These are phyloP conservation scores for Chlorella ohadii DNA, from an alignment of 139 green algal genomes.

Conservation along the genomic window DNA sequence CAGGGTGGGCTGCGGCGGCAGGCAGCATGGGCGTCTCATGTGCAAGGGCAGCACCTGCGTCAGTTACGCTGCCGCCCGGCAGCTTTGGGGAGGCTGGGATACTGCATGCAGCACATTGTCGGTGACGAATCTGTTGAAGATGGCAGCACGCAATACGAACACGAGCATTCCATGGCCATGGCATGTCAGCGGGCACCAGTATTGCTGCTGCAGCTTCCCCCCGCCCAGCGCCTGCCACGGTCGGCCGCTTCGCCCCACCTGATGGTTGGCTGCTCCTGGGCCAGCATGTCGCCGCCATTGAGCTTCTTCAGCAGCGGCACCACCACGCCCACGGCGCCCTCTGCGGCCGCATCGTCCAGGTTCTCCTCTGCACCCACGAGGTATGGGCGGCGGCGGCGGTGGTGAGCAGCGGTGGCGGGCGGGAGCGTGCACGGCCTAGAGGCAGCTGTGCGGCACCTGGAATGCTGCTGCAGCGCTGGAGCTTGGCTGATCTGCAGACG, in stretches of 20 bases:
- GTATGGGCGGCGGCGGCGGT: not conserved
- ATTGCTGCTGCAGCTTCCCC: not conserved
- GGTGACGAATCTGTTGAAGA: no score
- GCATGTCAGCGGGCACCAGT: no score
- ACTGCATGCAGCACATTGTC: no score
- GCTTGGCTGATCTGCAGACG: no score
- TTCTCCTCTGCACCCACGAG: conserved; percentile 70
- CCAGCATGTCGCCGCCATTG: conserved; percentile 22
- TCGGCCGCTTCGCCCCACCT: not conserved
- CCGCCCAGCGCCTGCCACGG: not conserved
- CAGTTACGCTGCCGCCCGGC: not conserved
- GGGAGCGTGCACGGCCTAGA: not conserved
- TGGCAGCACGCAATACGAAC: not conserved
- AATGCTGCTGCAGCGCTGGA: no score
- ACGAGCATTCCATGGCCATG: not conserved
- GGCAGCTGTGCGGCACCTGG: not conserved
- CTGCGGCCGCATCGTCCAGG: conserved; percentile 74
- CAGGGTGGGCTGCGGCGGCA: not conserved
- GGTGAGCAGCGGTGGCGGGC: no score
- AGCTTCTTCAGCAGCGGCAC: conserved; percentile 71
- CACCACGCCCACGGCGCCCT: conserved; percentile 70
- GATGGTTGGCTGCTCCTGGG: conserved; percentile 29
- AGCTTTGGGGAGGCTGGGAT: not conserved
- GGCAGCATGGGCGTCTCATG: not conserved
- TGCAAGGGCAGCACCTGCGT: no score